These are phyloP conservation scores for Suillus cothurnatus DNA, from an alignment of 768 basidiomycete genomes.

Conservation along the genomic window DNA sequence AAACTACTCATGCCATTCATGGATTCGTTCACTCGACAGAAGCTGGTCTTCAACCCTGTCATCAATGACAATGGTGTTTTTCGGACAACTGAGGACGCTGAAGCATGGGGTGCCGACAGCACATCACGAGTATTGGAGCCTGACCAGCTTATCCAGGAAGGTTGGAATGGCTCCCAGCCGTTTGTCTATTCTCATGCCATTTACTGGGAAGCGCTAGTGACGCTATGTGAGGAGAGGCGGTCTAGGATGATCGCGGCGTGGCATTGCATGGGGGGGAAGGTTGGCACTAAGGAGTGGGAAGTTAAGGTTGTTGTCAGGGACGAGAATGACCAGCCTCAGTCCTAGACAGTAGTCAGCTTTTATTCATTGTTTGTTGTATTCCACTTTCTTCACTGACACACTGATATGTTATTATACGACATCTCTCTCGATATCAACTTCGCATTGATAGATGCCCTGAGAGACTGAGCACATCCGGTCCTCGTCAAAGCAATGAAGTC, in stretches of 20 bases:
- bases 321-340: not conserved
- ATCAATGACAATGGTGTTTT: slow-evolving; percentile 27
- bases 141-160: slow-evolving; percentile 68
- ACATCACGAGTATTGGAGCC: slow-evolving; percentile 51
- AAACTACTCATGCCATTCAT: slow-evolving; percentile 80
- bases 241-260: slow-evolving; percentile 58
- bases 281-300: slow-evolving; percentile 82
- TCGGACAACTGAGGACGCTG: slow-evolving; percentile 23
- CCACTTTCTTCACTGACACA: not conserved
- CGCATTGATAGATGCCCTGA: not conserved
- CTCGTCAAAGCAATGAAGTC: not conserved
- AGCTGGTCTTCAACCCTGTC: slow-evolving; percentile 74
- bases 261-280: slow-evolving; percentile 62
- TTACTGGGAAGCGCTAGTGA: slow-evolving; percentile 72
- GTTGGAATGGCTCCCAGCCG: slow-evolving; percentile 67
- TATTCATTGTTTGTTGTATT: no score
- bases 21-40: slow-evolving; percentile 77
- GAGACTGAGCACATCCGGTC: not conserved
- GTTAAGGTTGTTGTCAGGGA: slow-evolving; percentile 49
- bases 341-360: no score
- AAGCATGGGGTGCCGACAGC: slow-evolving; percentile 1
- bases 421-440: not conserved
- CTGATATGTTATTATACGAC: not conserved
- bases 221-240: slow-evolving; percentile 53
- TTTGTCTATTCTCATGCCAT: slow-evolving; percentile 75